Evolutionary conservation across 768 basidiomycete genomes (phyloP), one percentile per base, ranked within the genome.

Genomic region (Pleurotus pulmonarius): DNA sequence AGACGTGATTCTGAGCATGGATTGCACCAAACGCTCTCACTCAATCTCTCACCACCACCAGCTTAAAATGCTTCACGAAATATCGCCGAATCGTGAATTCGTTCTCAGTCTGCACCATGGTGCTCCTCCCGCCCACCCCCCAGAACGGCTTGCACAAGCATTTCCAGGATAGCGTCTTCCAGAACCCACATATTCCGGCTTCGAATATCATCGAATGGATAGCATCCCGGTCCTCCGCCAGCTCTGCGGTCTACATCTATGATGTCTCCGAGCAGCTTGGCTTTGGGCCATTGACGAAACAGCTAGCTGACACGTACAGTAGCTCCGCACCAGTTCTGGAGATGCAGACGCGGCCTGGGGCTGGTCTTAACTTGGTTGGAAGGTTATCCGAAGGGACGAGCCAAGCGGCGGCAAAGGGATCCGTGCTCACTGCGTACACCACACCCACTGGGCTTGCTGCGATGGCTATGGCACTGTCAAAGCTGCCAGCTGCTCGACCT

Each of bases 191-290:
- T 24, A 61, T 76, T 43, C 77, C 82, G 3, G 83, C 88, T 15
- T 89, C 87, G 15, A 78, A 80, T 18, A 65, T 85, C 56, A 73
- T 93, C 51, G 91, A 94, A 72, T 83, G 78, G 58, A 70, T 91
- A 39, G 76, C 88, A 5, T 87, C 87, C 7, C 79, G 79, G 40
- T 59, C 73, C 2, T 67, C 71, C 6, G 67, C 77, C 24, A 88
- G 80, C 69, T 89, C 88, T 16, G 72, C 82, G 15, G 82, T 94
- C 56, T 91, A 92, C 67, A 69, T 92, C 43, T 94, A 90, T 64
- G 92, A 94, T 63, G 77, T 92, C 55, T 90, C 92, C 16, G 86
- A 88, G 61, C 88, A 92, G 65, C 80, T 79, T n/a, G 92, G 92
- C 34, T 89, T 94, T 64, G 92, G 92, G 16, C 75, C 79, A 0